A percentile compares a stretch with the other conserved stretches of the same genome.
Evolutionary conservation across 805 yeast genomes (phyloP).

Genomic region (Saccharomycopsis fermentans): DNA sequence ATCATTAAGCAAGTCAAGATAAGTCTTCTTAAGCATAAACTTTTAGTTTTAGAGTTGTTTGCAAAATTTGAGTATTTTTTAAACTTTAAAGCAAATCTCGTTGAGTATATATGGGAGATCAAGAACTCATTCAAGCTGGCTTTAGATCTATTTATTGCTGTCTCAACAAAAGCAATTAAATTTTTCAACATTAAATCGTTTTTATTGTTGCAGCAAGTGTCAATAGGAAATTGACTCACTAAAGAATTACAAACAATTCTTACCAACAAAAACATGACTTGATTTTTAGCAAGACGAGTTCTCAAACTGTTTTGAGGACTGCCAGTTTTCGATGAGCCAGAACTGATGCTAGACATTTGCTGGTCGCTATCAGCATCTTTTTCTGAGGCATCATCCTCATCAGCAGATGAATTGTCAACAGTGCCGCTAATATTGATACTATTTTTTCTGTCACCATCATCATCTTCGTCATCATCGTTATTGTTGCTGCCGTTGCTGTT

Average conservation of each 20-base stretch:
- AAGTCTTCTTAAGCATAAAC: conserved; percentile 14
- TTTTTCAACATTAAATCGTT: conserved; percentile 16
- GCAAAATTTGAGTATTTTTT: background rate
- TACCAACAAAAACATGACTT: conserved; percentile 11
- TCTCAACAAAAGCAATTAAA: conserved; percentile 14
- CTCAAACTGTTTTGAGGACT: background rate
- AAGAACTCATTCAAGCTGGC: conserved; percentile 13
- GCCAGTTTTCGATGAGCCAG: background rate
- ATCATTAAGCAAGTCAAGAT: conserved; percentile 10
- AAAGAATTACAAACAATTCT: conserved; percentile 15
- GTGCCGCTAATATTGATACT: background rate
- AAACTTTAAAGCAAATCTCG: conserved; percentile 2
- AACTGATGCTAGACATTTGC: background rate
- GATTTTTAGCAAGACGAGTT: background rate
- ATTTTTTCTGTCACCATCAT: background rate
- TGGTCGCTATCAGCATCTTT: background rate
- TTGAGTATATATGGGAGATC: conserved; percentile 8
- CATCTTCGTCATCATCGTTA: conserved; percentile 3
- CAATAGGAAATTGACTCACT: conserved; percentile 17
- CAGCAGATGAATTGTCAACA: background rate
- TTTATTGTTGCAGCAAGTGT: conserved; percentile 17
- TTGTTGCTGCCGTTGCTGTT: background rate
- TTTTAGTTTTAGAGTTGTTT: background rate
- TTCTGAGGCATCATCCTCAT: background rate
- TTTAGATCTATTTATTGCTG: conserved; percentile 6